Conservation (phyloP, 2,329 filamentous ascomycete genomes). For the Colletotrichum cereale region DNA sequence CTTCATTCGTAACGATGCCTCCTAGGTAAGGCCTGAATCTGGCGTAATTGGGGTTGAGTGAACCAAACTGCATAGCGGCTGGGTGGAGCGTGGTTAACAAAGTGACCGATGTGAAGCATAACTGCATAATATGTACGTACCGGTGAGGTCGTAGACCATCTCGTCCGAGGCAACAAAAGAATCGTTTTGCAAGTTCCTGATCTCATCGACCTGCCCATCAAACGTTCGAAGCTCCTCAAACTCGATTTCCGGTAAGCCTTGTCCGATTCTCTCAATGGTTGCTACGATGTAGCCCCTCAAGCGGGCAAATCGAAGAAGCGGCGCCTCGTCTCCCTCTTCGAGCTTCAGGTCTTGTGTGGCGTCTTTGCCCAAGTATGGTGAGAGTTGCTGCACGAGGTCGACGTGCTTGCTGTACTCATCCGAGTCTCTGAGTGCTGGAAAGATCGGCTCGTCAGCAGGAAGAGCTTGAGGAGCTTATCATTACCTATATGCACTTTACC, state of each 20-base stretch:
- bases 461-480: too few relatives aligned
- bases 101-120: too few relatives aligned
- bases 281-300: conserved; percentile 23
- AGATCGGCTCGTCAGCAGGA: not conserved
- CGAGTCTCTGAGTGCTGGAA: conserved; percentile 7
- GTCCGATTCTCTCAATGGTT: not conserved
- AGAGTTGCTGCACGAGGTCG: not conserved
- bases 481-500: not conserved
- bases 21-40: conserved; percentile 19
- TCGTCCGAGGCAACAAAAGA: conserved; percentile 23
- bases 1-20: not conserved
- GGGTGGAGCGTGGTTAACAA: not conserved
- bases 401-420: not conserved
- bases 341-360: conserved; percentile 10
- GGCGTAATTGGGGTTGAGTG: not conserved
- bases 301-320: not conserved
- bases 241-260: not conserved
- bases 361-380: conserved; percentile 7
- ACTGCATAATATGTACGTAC: too few relatives aligned
- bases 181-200: not conserved
- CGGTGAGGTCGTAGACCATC: conserved; percentile 39
- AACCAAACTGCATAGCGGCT: conserved; percentile 21
- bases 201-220: conserved; percentile 11
- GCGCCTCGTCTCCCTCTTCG: conserved; percentile 1
- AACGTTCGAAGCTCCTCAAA: not conserved